A percentile compares a stretch with the other conserved stretches of the same genome.
phyloP scores from a whole-genome alignment of 2,329 filamentous ascomycete species.

The Macrophomina tecta region DNA sequence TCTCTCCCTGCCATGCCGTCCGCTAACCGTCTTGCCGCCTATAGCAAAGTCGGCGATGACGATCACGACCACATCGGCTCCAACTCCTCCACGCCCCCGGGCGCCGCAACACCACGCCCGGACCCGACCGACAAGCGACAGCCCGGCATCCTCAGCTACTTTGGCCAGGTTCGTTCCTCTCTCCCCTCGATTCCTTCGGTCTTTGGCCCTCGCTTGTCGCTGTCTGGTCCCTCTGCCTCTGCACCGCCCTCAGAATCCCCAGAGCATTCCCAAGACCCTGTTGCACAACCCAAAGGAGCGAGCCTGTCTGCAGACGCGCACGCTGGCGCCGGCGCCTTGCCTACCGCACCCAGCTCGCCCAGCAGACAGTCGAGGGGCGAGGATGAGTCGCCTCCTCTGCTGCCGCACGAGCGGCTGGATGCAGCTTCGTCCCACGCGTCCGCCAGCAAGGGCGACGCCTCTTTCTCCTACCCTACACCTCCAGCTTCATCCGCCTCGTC shows the following conservation, averaged over 20 bases:
- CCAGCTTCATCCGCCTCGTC: conserved; percentile 50
- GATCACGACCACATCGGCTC: conserved; percentile 78
- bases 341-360: conserved; percentile 45
- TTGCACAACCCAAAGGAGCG: conserved; percentile 28
- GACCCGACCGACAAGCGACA: conserved; percentile 94
- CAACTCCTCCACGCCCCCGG: conserved; percentile 82
- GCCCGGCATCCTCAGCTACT: conserved; percentile 91
- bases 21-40: conserved; percentile 44
- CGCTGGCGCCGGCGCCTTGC: conserved; percentile 32
- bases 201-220: conserved; percentile 58
- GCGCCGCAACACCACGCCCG: conserved; percentile 89
- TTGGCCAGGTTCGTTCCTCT: conserved; percentile 95
- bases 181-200: conserved; percentile 47
- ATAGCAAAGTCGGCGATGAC: conserved; percentile 61
- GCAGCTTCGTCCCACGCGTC: conserved; percentile 13
- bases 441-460: conserved; percentile 30
- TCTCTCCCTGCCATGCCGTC: conserved; percentile 36
- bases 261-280: conserved; percentile 28
- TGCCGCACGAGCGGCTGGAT: conserved; percentile 43
- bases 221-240: conserved; percentile 46
- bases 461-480: conserved; percentile 47
- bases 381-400: conserved; percentile 40
- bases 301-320: neutral
- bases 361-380: conserved; percentile 27
- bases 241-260: conserved; percentile 41